These are phyloP conservation scores for Grosmannia penicillata DNA, from an alignment of 2,329 filamentous ascomycete species.

Conservation along the genomic window DNA sequence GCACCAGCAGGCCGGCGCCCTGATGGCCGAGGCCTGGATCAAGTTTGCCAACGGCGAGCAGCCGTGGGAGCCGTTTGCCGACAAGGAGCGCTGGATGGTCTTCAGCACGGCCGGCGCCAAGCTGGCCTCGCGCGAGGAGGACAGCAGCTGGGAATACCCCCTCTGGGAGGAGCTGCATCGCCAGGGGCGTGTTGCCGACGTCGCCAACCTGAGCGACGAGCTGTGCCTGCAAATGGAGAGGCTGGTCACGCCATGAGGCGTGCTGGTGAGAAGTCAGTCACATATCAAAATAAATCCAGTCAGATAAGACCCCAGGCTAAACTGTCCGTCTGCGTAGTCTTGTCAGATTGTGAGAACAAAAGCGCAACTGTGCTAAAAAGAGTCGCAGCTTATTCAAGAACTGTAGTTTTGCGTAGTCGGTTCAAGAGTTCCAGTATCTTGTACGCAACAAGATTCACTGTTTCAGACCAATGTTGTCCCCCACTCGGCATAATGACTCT, in stretches of 20 bases:
- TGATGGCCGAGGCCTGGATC: slow-evolving; percentile 6
- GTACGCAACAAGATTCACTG: too few species aligned
- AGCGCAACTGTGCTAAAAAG: too few species aligned
- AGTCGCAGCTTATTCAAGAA: too few species aligned
- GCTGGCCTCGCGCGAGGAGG: neutral
- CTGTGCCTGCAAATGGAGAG: slow-evolving; percentile 4
- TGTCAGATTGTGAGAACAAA: too few species aligned
- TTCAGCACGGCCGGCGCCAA: neutral
- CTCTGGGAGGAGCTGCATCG: slow-evolving; percentile 1
- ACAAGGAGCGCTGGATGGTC: slow-evolving; percentile 1
- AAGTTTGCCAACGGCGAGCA: slow-evolving; percentile 6
- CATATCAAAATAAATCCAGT: too few species aligned
- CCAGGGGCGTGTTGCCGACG: neutral
- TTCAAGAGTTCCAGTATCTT: too few species aligned
- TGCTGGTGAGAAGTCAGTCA: neutral
- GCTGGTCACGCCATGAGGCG: too few species aligned
- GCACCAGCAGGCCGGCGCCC: slow-evolving; percentile 1
- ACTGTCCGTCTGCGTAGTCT: too few species aligned
- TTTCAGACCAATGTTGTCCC: too few species aligned
- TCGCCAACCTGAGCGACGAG: slow-evolving; percentile 5
- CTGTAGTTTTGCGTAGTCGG: too few species aligned
- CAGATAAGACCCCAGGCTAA: too few species aligned
- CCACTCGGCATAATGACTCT: too few species aligned
- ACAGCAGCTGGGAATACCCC: neutral
- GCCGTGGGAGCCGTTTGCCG: slow-evolving; percentile 2